Base-by-base conservation (phyloP, 306 rosid species). In the Quercus glauca region DNA sequence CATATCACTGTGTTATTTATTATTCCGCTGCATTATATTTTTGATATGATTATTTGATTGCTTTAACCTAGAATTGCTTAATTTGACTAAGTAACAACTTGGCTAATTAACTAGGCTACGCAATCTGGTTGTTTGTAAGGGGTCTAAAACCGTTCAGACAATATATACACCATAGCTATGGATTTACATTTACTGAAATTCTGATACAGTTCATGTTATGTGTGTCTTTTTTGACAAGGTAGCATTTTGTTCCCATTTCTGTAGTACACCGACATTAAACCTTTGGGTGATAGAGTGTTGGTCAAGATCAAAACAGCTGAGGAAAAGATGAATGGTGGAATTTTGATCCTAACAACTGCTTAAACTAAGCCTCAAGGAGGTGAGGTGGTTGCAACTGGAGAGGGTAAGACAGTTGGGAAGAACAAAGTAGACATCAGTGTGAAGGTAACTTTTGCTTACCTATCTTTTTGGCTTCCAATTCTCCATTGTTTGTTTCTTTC, bases 331-430 rank as follows among this genome's bases (percentile, higher is more conserved):
- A 72, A 51, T 1, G 94, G 97, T 51, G 99, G 99, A 35, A 90
- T 93, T 76, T 76, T 96, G 55, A 93, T 96, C 75, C 98, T 98
- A 19, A 25, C 97, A 59, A 76, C 86, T 49, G 97, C 98, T 78
- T 96, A 93, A 84, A 69, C 91, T 6, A 96, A 90, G 82, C 98
- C 99, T 45, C 98, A 96, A 81, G 99, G 94, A 18, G 99, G 99
- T 69, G 99, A 93, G 85, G 99, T 93, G 28, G 94, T 96, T 87
- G 92, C 99, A 60, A 81, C 90, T 58, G 99, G 99, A 69, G 98
- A 93, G 74, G 97, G 94, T 29, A 96, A 87, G 83, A 73, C 90
- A 23, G 28, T 86, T 82, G 97, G 97, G 77, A 89, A 85, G 65
- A 78, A 51, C 74, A 89, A 91, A 75, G 93, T 96, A 41, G 96